Evolutionary conservation across 768 basidiomycete species (phyloP).

Genomic region (Collybiopsis confluens): DNA sequence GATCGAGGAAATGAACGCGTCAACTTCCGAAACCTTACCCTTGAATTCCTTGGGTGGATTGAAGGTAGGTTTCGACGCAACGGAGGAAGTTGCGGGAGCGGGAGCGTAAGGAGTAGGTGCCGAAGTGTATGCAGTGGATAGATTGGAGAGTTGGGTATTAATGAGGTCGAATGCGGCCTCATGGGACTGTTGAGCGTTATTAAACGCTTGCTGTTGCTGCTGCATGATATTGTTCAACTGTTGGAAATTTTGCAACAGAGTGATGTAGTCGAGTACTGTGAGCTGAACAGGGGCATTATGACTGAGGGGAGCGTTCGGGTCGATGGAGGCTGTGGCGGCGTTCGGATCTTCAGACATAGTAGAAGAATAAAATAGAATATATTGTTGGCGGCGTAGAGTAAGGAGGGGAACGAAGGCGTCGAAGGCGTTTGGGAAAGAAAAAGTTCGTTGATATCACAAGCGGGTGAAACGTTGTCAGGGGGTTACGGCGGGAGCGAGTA

Average conservation of each 20-base stretch:
- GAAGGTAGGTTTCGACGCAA: not conserved
- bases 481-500: too few species aligned
- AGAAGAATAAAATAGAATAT: too few species aligned
- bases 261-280: not conserved
- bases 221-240: not conserved
- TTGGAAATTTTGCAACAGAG: not conserved
- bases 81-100: not conserved
- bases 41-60: slow-evolving; percentile 13
- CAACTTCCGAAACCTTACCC: slow-evolving; percentile 17
- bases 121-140: not conserved
- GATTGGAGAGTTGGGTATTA: not conserved
- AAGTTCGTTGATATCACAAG: too few species aligned
- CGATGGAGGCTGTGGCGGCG: too few species aligned
- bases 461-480: too few species aligned
- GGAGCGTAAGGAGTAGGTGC: not conserved
- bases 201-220: not conserved
- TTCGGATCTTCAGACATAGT: too few species aligned
- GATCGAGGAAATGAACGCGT: slow-evolving; percentile 20
- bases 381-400: too few species aligned
- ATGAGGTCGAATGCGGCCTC: not conserved
- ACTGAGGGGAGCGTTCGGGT: too few species aligned
- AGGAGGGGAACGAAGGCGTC: too few species aligned
- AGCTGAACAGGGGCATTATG: too few species aligned
- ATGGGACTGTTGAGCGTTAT: not conserved
- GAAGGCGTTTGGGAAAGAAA: too few species aligned